Conservation (phyloP, 2,329 filamentous ascomycete genomes). For the Raffaelea albimanens region DNA sequence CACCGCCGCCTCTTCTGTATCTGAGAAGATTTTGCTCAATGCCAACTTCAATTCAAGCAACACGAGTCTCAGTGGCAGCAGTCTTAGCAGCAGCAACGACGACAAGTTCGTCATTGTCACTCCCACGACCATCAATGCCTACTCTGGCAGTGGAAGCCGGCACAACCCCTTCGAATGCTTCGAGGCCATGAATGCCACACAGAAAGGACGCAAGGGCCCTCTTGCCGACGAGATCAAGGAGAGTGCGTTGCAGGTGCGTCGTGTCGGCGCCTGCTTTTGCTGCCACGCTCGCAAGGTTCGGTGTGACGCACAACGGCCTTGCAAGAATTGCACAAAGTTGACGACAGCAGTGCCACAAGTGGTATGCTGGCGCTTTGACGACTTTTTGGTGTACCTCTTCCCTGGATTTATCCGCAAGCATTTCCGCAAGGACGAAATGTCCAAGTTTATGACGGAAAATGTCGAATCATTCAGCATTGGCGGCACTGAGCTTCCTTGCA, state of each 20-base stretch:
- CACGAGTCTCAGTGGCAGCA: conserved; percentile 4
- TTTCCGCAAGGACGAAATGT: conserved; percentile 40
- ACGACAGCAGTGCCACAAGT: conserved; percentile 39
- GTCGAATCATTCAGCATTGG: conserved; percentile 32
- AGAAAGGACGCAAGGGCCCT: conserved; percentile 47
- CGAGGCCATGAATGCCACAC: conserved; percentile 41
- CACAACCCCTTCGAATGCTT: conserved; percentile 46
- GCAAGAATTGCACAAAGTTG: conserved; percentile 47
- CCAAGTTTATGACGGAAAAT: conserved; percentile 37
- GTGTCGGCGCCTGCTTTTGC: conserved; percentile 48
- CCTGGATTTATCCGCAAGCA: conserved; percentile 42
- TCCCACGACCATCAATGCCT: conserved; percentile 41
- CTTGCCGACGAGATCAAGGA: conserved; percentile 44
- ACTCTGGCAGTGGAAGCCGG: conserved; percentile 27
- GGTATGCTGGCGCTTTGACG: conserved; percentile 50
- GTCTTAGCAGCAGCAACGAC: conserved; percentile 15
- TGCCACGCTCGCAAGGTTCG: conserved; percentile 51
- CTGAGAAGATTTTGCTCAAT: conserved; percentile 6
- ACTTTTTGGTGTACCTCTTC: conserved; percentile 43
- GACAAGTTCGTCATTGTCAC: conserved; percentile 48
- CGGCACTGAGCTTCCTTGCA: conserved; percentile 30
- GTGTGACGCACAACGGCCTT: conserved; percentile 46
- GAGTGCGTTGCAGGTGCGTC: conserved; percentile 43
- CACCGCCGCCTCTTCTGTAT: conserved; percentile 7
- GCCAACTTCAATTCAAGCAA: neutral